Evolutionary conservation across 495 filamentous ascomycete genomes (phyloP), one percentile per base, ranked within the genome.

Genomic region (Trichoderma orchidacearum): DNA sequence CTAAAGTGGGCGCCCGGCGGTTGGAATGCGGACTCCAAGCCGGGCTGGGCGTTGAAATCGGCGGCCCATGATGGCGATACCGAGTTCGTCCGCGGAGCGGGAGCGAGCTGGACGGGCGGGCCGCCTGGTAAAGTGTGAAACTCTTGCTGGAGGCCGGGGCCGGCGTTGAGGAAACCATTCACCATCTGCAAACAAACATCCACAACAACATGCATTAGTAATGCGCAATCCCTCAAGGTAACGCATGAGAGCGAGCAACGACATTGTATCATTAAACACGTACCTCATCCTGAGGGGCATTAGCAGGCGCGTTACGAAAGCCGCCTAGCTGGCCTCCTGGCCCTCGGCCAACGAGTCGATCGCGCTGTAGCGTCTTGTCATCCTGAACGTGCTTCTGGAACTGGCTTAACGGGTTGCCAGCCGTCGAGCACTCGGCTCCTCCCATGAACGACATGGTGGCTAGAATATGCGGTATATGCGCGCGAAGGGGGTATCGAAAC

Each of bases 341-440:
- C 28, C 83, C 82, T 54, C 84, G 73, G 60, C 87, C 87, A 32
- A 85, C 83, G 58, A 96, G 75, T 35, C 93, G 77, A 70, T 98
- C 93, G 61, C 90, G 80, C 68, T 96, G 92, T 55, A 96, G 78
- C 28, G 86, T 89, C 73, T 91, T 96, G 75, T 97, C 93, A 74
- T 95, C 88, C 63, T 89, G 84, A 54, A 90, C 86, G 66, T 95
- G 89, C 68, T 97, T 98, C 29, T 87, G 85, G 68, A 98, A 95
- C 79, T 96, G 94, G 63, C 86, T 89, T 57, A 98, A 84, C 55
- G 94, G 94, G 70, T 97, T 98, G 64, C 84, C 89, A 55, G 87
- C 90, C 38, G 93, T 96, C 51, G 93, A 97, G 77, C 93, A 98
- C 72, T 97, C 93, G 61, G 90, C 87, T 62, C 92, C 92, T 71